These are phyloP conservation scores for Scenedesmus sp. DNA, from an alignment of 163 green algal species.

Conservation along the genomic window DNA sequence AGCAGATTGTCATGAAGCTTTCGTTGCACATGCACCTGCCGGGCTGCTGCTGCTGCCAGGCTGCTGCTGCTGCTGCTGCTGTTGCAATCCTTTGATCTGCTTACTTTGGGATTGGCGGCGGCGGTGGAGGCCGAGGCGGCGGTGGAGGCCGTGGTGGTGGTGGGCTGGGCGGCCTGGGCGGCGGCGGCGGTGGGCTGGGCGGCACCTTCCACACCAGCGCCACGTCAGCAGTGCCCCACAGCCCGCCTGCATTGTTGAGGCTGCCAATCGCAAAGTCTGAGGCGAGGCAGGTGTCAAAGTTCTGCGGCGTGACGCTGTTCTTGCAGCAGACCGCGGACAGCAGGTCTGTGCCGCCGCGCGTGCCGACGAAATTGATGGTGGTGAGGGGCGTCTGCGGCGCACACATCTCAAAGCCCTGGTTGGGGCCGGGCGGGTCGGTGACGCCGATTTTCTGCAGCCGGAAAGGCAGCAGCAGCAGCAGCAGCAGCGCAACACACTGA, in stretches of 20 bases:
- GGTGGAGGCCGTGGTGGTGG: not conserved
- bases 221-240: constrained; percentile 2
- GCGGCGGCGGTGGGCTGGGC: too few species aligned
- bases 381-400: not conserved
- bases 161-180: not conserved
- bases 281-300: not conserved
- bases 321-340: not conserved
- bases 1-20: too few species aligned
- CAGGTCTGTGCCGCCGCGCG: not conserved
- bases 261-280: not conserved
- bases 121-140: not conserved
- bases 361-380: not conserved
- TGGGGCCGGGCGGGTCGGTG: not conserved
- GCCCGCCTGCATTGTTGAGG: not conserved
- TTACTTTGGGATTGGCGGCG: not conserved
- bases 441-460: not conserved
- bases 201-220: not conserved
- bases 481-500: not conserved
- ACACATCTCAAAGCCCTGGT: not conserved
- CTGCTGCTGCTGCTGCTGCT: not conserved
- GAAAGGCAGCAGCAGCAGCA: not conserved
- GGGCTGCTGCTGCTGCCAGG: not conserved
- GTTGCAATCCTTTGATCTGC: not conserved
- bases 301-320: not conserved
- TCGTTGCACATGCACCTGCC: too few species aligned